Evolutionary conservation across 192 early-diverging fungal species (phyloP).

Genomic region (Helicostylum pulchrum): DNA sequence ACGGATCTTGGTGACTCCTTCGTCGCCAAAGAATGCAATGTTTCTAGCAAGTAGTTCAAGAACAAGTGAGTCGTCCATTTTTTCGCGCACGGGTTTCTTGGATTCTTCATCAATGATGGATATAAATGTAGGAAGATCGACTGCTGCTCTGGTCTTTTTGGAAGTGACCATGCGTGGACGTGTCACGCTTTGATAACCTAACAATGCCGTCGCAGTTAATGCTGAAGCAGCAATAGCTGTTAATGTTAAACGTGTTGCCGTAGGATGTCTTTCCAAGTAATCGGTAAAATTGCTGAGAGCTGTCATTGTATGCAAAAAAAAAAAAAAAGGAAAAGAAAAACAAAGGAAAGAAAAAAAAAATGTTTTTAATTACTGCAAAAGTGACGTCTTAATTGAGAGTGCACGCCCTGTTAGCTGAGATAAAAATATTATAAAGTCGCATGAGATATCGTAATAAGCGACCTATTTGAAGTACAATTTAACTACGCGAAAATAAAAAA

Average conservation of each 20-base stretch:
- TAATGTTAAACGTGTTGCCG: constrained; percentile 32
- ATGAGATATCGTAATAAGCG: too few relatives aligned
- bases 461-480: too few relatives aligned
- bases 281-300: too few relatives aligned
- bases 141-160: constrained; percentile 49
- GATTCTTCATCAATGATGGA: not conserved
- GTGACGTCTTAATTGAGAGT: too few relatives aligned
- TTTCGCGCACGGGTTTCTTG: not conserved
- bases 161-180: constrained; percentile 43
- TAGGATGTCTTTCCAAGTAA: not conserved
- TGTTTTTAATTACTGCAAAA: too few relatives aligned
- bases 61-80: constrained; percentile 65
- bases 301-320: too few relatives aligned
- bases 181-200: constrained; percentile 44
- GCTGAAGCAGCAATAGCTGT: constrained; percentile 63
- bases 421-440: too few relatives aligned
- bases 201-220: constrained; percentile 54
- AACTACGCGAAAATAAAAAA: too few relatives aligned
- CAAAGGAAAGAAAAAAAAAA: too few relatives aligned
- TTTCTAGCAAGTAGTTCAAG: constrained; percentile 87
- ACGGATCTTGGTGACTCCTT: constrained; percentile 70
- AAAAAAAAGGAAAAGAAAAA: too few relatives aligned
- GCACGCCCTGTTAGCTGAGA: too few relatives aligned
- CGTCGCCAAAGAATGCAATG: constrained; percentile 86
- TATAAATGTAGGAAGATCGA: not conserved